Base-by-base conservation (phyloP, 345 rosid species). In the Citropsis articulata region DNA sequence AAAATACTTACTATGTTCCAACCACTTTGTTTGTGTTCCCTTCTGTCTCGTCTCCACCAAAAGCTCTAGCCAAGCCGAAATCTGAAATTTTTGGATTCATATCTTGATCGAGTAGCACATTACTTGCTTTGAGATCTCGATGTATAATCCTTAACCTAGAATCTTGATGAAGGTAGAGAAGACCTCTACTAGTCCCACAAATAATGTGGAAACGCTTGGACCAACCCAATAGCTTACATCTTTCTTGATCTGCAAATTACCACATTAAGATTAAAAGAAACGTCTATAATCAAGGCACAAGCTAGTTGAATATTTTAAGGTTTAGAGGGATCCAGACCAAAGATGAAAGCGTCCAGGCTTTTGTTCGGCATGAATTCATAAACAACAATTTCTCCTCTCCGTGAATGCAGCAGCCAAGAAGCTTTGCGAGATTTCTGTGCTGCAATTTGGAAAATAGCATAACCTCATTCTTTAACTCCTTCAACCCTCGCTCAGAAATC, bases 141-240 rank as follows among this genome's bases (percentile, higher is more conserved):
- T 86, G 87, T 8, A 86, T 80, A 62, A 87, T 84, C 9, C 88
- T 77, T 19, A 79, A 75, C 71, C 85, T 73, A 18, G 89, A 85
- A 75, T 87, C 90, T 59, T 81, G 90, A 82, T 87, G 86, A 55
- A 87, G 88, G 78, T 87, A 87, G 53, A 87, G 82, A 77, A 87
- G 81, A 28, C 89, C 89, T 36, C 85, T 72, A 56, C 9, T 9
- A 36, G 40, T 36, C 21, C 89, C 89, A 22, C 80, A 75, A 59
- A 86, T 86, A 66, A 86, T 80, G 9, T 82, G 57, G 0, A 79
- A 77, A 50, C 88, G 77, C 81, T 81, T 83, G 1, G 78, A 67
- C 89, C 89, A 87, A 67, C 77, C 79, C 24, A 70, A 72, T 62
- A 75, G n/a, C 45, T 59, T 72, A 13, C 71, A 67, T 61, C 69